phyloP scores from a whole-genome alignment of 495 filamentous ascomycete species.

The Antarctomyces pellizariae region DNA sequence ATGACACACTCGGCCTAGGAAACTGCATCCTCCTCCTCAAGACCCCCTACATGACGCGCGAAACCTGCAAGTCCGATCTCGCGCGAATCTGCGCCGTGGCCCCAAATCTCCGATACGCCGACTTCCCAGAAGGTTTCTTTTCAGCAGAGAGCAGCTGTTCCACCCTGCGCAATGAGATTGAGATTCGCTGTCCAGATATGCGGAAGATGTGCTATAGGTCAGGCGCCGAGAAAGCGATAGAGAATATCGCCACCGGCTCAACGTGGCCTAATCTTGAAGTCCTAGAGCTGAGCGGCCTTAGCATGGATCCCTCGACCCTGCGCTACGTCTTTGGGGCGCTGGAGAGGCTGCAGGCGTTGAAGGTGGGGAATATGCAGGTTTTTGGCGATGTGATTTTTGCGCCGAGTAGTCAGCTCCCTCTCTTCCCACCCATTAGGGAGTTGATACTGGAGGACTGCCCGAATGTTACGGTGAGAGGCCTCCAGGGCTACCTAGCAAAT shows the following conservation, averaged over 20 bases:
- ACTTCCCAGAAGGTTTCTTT: slow-evolving; percentile 73
- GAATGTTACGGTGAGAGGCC: slow-evolving; percentile 42
- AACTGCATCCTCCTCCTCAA: slow-evolving; percentile 52
- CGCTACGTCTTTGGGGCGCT: slow-evolving; percentile 48
- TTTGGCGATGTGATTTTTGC: slow-evolving; percentile 57
- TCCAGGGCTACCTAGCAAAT: slow-evolving; percentile 33
- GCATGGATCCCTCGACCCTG: slow-evolving; percentile 46
- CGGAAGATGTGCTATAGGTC: slow-evolving; percentile 67
- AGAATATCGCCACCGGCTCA: slow-evolving; percentile 33
- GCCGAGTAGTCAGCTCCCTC: slow-evolving; percentile 30
- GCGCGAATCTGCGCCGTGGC: slow-evolving; percentile 67
- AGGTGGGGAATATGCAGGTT: slow-evolving; percentile 37
- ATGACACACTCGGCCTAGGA: slow-evolving; percentile 38
- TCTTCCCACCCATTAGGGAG: slow-evolving; percentile 46
- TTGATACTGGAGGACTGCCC: slow-evolving; percentile 44
- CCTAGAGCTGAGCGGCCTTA: slow-evolving; percentile 47
- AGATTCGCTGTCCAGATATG: slow-evolving; percentile 58
- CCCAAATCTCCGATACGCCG: slow-evolving; percentile 73
- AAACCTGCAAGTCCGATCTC: slow-evolving; percentile 61
- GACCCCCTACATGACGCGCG: slow-evolving; percentile 89
- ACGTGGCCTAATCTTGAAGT: slow-evolving; percentile 65
- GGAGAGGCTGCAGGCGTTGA: slow-evolving; percentile 42
- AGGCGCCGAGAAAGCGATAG: slow-evolving; percentile 59
- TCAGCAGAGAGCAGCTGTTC: slow-evolving; percentile 51
- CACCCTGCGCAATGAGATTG: slow-evolving; percentile 59